Evolutionary conservation across 2,329 filamentous ascomycete genomes (phyloP), one percentile per base, ranked within the genome.

Genomic region (Leptosphaerulina australis): DNA sequence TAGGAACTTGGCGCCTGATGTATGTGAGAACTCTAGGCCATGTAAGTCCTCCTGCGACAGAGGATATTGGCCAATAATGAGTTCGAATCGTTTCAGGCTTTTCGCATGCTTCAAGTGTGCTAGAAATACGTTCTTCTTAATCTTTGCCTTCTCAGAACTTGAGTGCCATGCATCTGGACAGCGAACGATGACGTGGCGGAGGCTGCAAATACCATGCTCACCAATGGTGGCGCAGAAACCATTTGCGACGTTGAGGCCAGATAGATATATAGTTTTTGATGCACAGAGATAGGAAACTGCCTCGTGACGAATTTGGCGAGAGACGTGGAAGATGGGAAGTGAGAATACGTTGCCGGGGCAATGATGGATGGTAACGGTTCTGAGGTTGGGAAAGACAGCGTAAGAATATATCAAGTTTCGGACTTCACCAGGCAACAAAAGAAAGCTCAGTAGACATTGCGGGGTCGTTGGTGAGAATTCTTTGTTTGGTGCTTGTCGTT

Each of bases 351-450:
- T 31, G 7, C 45, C n/a, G 8, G n/a, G n/a, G 7, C 10, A 12
- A 5, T 25, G 21, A n/a, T 14, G 20, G 12, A 59, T 50, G 18
- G 12, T 5, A 25, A 58, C 25, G 7, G 3, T 25, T 18, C 15
- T 6, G 11, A 46, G 30, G 3, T 36, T 31, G 1, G 54, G 54
- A 22, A 55, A 53, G 8, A 48, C 22, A 10, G n/a, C 21, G 12
- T 31, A 17, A 14, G 37, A 21, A 21, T 62, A 62, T 17, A 61
- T 56, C 1, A 21, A 31, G 18, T 54, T 57, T 5, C 58, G 51
- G 3, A 61, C n/a, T 17, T 61, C 56, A 5, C 56, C 51, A 0
- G 58, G 58, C 3, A 59, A 54, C 2, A 39, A 46, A 6, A 59
- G 35, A n/a, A 61, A 25, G 7, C 7, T 25, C 10, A 25, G 24